Conservation (phyloP, 129 eudicot species). For the Chrysanthemum lavandulifolium region DNA sequence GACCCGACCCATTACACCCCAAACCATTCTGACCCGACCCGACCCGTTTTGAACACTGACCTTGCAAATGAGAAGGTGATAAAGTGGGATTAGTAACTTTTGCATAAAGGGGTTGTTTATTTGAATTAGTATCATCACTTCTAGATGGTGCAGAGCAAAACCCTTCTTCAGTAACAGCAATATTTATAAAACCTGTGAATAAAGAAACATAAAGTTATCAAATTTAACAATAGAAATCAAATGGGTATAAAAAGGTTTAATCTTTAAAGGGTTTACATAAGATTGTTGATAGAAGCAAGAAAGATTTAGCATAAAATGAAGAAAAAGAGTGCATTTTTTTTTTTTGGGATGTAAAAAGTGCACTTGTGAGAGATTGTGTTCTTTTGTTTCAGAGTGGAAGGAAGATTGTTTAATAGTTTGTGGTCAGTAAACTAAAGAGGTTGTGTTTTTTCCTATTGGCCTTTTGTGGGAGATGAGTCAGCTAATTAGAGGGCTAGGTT, state of each 20-base stretch:
- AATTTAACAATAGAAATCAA: neutral
- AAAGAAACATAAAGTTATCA: neutral
- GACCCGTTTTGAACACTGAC: slow-evolving; percentile 38
- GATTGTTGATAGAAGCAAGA: slow-evolving; percentile 40
- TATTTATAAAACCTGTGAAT: slow-evolving; percentile 47
- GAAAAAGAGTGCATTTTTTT: slow-evolving; percentile 49
- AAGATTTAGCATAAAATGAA: slow-evolving; percentile 23
- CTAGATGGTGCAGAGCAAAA: slow-evolving; percentile 78
- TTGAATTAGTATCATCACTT: slow-evolving; percentile 33
- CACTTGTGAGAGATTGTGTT: slow-evolving; percentile 8
- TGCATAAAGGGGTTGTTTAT: slow-evolving; percentile 54
- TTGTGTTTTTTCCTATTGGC: slow-evolving; percentile 26
- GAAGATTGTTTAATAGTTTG: slow-evolving; percentile 17
- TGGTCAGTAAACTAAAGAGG: slow-evolving; percentile 2
- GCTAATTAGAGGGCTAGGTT: neutral
- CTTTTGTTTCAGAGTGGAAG: slow-evolving; percentile 7
- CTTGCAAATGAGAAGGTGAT: slow-evolving; percentile 88
- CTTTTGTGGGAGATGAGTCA: slow-evolving; percentile 38
- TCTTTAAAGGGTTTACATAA: slow-evolving; percentile 33
- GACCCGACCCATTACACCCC: neutral
- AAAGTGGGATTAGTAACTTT: slow-evolving; percentile 90
- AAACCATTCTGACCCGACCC: slow-evolving; percentile 2
- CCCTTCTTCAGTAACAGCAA: slow-evolving; percentile 53
- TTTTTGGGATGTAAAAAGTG: neutral
- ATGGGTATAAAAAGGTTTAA: neutral